Conservation (phyloP, 441 rosid genomes). For the Macaranga tanarius region DNA sequence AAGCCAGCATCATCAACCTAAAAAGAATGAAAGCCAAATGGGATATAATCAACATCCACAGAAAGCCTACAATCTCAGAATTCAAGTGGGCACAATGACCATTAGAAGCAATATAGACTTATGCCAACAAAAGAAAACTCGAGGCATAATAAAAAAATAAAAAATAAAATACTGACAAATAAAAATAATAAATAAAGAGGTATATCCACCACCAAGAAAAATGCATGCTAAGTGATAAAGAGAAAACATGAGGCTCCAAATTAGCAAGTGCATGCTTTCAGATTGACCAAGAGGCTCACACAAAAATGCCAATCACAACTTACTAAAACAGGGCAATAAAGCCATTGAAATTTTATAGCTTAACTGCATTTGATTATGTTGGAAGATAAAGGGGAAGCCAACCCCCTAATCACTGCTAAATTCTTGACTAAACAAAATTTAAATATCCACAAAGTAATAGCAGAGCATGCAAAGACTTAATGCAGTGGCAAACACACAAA, state of each 20-base stretch:
- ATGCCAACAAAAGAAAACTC: background rate
- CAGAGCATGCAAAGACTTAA: background rate
- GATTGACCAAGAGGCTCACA: slow-evolving; percentile 1
- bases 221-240: background rate
- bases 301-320: background rate
- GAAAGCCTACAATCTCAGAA: background rate
- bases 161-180: too few relatives aligned
- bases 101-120: background rate
- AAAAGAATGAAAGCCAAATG: background rate
- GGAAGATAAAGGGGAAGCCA: background rate
- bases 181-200: too few relatives aligned
- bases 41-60: background rate
- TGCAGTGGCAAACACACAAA: slow-evolving; percentile 29
- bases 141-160: too few relatives aligned
- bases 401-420: slow-evolving; percentile 4
- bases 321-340: background rate
- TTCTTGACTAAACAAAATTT: background rate
- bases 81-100: background rate
- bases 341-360: background rate
- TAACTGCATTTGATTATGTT: background rate
- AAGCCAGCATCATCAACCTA: background rate
- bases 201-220: too few relatives aligned
- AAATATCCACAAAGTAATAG: background rate
- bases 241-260: background rate
- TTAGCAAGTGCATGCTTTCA: background rate